Conservation (phyloP, 2,329 filamentous ascomycete species). For the Purpureocillium takamizusanense region DNA sequence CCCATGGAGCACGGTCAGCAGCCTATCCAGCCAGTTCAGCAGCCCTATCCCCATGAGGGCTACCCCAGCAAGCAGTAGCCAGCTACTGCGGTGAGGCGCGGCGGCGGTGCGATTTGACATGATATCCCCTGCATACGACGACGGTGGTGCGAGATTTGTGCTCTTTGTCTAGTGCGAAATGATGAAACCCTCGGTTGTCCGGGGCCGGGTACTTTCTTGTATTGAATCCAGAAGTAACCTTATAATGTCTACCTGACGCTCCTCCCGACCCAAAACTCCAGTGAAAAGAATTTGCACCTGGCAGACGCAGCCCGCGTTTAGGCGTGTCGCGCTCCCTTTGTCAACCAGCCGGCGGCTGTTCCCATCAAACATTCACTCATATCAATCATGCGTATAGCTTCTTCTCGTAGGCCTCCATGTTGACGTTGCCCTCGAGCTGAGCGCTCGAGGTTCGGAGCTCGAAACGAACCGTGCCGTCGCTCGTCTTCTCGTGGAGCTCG, state of each 20-base stretch:
- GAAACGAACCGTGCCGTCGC: slow-evolving; percentile 71
- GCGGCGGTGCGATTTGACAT: too few relatives aligned
- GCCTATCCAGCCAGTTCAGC: slow-evolving; percentile 2
- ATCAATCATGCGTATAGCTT: slow-evolving; percentile 79
- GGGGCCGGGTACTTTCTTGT: too few relatives aligned
- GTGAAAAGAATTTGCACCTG: slow-evolving; percentile 2
- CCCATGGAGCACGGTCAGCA: not conserved
- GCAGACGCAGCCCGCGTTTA: not conserved
- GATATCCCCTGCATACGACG: too few relatives aligned
- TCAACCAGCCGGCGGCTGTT: too few relatives aligned
- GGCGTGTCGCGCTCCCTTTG: not conserved
- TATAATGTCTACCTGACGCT: slow-evolving; percentile 1
- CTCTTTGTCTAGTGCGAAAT: too few relatives aligned
- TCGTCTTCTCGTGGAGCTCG: slow-evolving; percentile 68
- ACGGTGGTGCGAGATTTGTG: too few relatives aligned
- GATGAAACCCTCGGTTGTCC: too few relatives aligned
- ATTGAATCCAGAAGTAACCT: too few relatives aligned
- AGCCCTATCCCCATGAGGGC: slow-evolving; percentile 3
- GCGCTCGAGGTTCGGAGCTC: slow-evolving; percentile 91
- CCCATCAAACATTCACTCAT: not conserved
- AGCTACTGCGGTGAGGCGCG: not conserved
- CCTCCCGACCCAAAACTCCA: slow-evolving; percentile 8
- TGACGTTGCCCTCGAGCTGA: slow-evolving; percentile 92
- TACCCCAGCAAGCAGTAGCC: not conserved
- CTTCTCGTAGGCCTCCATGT: slow-evolving; percentile 99